A percentile compares a stretch with the other conserved stretches of the same genome.
Evolutionary conservation across 2,329 filamentous ascomycete species (phyloP).

Genomic region (Bimuria novae-zelandiae): DNA sequence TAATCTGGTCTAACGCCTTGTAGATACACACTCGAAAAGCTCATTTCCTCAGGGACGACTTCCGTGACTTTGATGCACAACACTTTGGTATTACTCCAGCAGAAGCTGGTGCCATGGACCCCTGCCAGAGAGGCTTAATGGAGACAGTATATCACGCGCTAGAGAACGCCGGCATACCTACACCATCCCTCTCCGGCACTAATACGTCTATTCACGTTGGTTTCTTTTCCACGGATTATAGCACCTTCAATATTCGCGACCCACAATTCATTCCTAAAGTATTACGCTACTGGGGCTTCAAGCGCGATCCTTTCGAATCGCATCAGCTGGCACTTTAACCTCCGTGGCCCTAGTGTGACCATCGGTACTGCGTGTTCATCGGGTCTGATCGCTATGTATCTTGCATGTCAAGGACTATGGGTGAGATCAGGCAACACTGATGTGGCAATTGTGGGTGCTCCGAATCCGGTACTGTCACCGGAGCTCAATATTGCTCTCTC

Average conservation of each 20-base stretch:
- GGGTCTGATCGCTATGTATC: constrained; percentile 15
- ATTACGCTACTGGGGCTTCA: constrained; percentile 14
- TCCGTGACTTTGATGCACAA: constrained; percentile 25
- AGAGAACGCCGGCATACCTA: constrained; percentile 30
- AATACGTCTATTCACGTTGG: constrained; percentile 26
- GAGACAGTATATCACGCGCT: constrained; percentile 35
- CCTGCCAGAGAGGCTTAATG: constrained; percentile 29
- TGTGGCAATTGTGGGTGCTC: constrained; percentile 20
- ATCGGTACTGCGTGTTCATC: constrained; percentile 37
- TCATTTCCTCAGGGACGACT: constrained; percentile 27
- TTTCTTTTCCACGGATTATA: constrained; percentile 19
- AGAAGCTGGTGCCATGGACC: constrained; percentile 32
- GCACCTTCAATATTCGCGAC: constrained; percentile 12
- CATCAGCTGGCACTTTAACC: constrained; percentile 32
- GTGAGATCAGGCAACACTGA: too few species aligned
- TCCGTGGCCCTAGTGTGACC: constrained; percentile 28
- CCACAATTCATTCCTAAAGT: constrained; percentile 12
- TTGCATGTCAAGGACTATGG: too few species aligned
- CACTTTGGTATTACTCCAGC: constrained; percentile 26
- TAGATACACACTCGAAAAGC: constrained; percentile 12
- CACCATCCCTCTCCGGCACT: constrained; percentile 19
- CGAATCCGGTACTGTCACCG: constrained; percentile 17
- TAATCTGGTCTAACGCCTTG: too few species aligned
- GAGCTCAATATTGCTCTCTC: background rate
- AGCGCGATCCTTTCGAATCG: constrained; percentile 18